Percentiles rank a stretch among this genome's conserved stretches.
Conservation (phyloP, 345 rosid species). For the Viola odorata region DNA sequence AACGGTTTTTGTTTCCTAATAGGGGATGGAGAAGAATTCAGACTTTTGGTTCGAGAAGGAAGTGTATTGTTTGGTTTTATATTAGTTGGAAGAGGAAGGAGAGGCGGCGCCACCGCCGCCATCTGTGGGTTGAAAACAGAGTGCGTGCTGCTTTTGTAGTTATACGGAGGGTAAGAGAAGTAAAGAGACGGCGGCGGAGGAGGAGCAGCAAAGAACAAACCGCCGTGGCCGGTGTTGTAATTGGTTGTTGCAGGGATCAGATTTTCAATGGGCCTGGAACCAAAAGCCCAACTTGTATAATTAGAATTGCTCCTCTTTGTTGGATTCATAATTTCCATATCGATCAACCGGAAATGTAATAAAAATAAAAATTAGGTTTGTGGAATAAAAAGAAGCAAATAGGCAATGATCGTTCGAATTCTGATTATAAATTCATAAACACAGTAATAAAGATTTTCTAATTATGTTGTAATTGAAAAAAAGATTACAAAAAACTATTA, state of each 20-base stretch:
- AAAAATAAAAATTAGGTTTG: no score
- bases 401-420: constrained; percentile 31
- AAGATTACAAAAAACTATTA: no score
- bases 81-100: constrained; percentile 54
- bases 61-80: constrained; percentile 28
- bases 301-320: constrained; percentile 16
- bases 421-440: no score
- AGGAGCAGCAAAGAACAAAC: constrained; percentile 27
- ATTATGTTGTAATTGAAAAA: no score
- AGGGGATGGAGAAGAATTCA: constrained; percentile 18
- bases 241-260: constrained; percentile 22
- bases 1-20: constrained; percentile 21
- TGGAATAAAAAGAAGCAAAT: background rate
- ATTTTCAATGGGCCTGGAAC: constrained; percentile 35
- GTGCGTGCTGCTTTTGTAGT: constrained; percentile 1
- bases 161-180: constrained; percentile 25
- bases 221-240: constrained; percentile 25
- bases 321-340: constrained; percentile 33
- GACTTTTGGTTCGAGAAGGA: constrained; percentile 28
- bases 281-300: constrained; percentile 19
- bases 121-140: background rate
- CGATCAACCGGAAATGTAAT: no score
- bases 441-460: no score
- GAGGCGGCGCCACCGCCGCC: constrained; percentile 39
- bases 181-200: constrained; percentile 32